Conservation (phyloP, 1,284 basidiomycete species). For the Ceratobasidium sp. region DNA sequence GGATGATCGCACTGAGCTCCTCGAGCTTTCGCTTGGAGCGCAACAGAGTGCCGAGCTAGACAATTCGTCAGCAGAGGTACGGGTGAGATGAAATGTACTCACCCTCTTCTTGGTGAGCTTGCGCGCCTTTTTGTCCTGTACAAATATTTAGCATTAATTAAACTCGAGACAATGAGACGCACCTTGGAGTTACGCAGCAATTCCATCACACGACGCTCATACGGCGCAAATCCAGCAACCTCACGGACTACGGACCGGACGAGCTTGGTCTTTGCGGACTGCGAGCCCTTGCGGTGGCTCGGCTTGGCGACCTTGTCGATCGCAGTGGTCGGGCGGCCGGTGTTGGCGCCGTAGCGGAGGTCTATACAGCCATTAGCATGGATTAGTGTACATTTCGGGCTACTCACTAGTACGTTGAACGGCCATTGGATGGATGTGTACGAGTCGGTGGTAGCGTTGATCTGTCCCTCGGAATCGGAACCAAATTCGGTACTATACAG, state of each 20-base stretch:
- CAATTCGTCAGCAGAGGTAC: conserved; percentile 27
- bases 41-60: conserved; percentile 89
- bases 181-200: conserved; percentile 99
- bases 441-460: conserved; percentile 7
- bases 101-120: conserved; percentile 99
- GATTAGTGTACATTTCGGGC: neutral
- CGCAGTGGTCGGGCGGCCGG: conserved; percentile 90
- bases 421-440: conserved; percentile 6
- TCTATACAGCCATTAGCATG: conserved; percentile 57
- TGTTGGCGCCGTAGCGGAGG: conserved; percentile 89
- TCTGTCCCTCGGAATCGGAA: conserved; percentile 16
- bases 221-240: conserved; percentile 97
- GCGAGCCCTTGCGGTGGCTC: conserved; percentile 90
- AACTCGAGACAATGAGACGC: conserved; percentile 45
- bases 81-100: conserved; percentile 50
- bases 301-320: conserved; percentile 82
- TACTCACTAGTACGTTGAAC: conserved; percentile 30
- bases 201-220: conserved; percentile 99
- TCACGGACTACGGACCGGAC: conserved; percentile 91
- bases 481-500: conserved; percentile 23
- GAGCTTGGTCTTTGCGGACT: conserved; percentile 86
- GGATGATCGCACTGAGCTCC: conserved; percentile 89
- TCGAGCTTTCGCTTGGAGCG: conserved; percentile 98
- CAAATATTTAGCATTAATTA: neutral
- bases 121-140: conserved; percentile 94